Percentiles rank a stretch among this genome's conserved stretches.
Conservation (phyloP, 768 basidiomycete species). For the Mycena floridula region DNA sequence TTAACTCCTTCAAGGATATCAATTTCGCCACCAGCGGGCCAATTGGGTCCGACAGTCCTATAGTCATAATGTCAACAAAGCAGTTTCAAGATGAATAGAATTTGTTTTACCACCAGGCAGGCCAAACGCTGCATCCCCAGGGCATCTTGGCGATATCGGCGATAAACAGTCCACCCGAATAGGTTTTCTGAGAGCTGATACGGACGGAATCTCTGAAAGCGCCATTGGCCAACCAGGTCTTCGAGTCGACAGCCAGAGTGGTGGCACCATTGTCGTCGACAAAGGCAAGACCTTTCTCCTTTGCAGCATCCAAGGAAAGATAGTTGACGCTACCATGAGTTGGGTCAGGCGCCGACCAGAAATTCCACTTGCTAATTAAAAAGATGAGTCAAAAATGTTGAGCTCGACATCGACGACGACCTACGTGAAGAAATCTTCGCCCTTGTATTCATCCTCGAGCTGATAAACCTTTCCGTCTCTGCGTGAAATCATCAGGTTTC, state of each 20-base stretch:
- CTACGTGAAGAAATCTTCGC: constrained; percentile 38
- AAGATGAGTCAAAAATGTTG: background rate
- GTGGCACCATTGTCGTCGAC: constrained; percentile 35
- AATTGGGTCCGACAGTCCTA: constrained; percentile 8
- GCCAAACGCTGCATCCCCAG: constrained; percentile 45
- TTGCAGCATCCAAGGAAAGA: constrained; percentile 24
- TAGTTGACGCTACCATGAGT: constrained; percentile 43
- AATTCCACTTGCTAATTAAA: constrained; percentile 33
- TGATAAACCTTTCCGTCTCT: too few species aligned
- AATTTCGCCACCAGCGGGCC: constrained; percentile 3
- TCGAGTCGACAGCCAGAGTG: constrained; percentile 40
- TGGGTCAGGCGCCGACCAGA: constrained; percentile 39
- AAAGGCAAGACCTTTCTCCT: constrained; percentile 32
- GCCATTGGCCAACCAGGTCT: constrained; percentile 27
- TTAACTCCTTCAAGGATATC: background rate
- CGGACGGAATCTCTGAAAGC: constrained; percentile 40
- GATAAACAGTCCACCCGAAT: constrained; percentile 43
- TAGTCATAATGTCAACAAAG: too few species aligned
- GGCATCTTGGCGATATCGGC: constrained; percentile 46
- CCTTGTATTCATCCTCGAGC: too few species aligned
- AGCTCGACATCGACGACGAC: constrained; percentile 1
- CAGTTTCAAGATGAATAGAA: too few species aligned
- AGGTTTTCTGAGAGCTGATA: constrained; percentile 37
- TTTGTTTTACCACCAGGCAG: constrained; percentile 35
- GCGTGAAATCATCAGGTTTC: too few species aligned